Evolutionary conservation across 2,329 filamentous ascomycete species (phyloP).

Genomic region (Myriosclerotinia duriaeana): DNA sequence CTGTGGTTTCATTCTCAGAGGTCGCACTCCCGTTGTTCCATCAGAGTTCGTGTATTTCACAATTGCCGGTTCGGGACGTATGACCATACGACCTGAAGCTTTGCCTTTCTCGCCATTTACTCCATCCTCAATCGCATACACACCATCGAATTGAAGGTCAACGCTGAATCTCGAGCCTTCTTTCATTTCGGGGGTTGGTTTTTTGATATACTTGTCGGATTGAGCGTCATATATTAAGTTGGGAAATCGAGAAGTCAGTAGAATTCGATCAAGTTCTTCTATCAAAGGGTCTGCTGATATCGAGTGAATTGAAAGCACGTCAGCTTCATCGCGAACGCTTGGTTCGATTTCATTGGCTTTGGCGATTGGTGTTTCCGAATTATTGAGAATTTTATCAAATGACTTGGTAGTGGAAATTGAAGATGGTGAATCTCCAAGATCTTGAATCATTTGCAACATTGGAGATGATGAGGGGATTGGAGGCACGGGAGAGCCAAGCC

Average conservation of each 20-base stretch:
- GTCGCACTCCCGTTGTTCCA: not conserved
- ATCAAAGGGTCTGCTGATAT: not conserved
- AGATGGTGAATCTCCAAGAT: not conserved
- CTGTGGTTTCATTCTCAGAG: constrained; percentile 15
- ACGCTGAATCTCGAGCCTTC: not conserved
- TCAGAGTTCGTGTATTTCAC: not conserved
- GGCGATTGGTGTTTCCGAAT: not conserved
- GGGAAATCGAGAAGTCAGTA: not conserved
- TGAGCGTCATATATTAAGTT: constrained; percentile 3
- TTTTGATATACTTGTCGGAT: not conserved
- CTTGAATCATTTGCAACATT: constrained; percentile 9
- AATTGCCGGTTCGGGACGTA: not conserved
- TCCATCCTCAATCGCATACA: not conserved
- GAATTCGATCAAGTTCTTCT: not conserved
- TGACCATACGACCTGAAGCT: not conserved
- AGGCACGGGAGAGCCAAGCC: too few species aligned
- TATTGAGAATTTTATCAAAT: not conserved
- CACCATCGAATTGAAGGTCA: not conserved
- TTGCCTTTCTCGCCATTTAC: not conserved
- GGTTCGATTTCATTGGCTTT: not conserved
- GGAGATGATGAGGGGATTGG: not conserved
- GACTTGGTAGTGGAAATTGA: not conserved
- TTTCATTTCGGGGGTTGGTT: not conserved
- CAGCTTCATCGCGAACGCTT: not conserved
- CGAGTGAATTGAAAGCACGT: not conserved